These are phyloP conservation scores for Trypanosoma avium DNA, from an alignment of 208 protist species.

Conservation along the genomic window DNA sequence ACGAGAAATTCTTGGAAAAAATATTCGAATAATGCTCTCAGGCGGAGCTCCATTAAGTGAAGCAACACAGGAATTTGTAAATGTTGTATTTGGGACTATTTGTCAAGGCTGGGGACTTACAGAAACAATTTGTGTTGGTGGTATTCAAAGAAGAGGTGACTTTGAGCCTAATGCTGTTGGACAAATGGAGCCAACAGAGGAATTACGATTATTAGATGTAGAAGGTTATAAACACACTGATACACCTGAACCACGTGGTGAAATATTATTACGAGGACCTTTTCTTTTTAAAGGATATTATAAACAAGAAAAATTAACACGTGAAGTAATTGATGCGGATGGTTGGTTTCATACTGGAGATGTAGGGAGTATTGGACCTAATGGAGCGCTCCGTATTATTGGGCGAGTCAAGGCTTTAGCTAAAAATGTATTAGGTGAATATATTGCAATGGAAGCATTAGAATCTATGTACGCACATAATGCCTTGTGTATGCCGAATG, in stretches of 20 bases:
- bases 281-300: not conserved
- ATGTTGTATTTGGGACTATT: constrained; percentile 57
- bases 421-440: constrained; percentile 88
- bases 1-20: constrained; percentile 64
- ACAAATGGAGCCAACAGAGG: constrained; percentile 24
- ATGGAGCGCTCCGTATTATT: constrained; percentile 45
- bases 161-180: constrained; percentile 13
- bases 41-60: constrained; percentile 56
- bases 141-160: constrained; percentile 33
- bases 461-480: constrained; percentile 69
- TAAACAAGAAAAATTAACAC: not conserved
- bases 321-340: not conserved
- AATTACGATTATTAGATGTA: constrained; percentile 18
- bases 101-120: constrained; percentile 75
- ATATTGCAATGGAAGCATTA: constrained; percentile 83
- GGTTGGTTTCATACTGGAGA: constrained; percentile 28
- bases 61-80: constrained; percentile 66
- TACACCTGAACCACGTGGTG: not conserved
- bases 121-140: constrained; percentile 48
- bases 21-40: constrained; percentile 52
- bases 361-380: constrained; percentile 28
- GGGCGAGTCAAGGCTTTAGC: constrained; percentile 89
- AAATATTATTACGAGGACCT: not conserved
- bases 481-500: constrained; percentile 52
- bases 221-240: constrained; percentile 19